Conservation (phyloP, 495 filamentous ascomycete genomes). For the Rusavskia elegans region DNA sequence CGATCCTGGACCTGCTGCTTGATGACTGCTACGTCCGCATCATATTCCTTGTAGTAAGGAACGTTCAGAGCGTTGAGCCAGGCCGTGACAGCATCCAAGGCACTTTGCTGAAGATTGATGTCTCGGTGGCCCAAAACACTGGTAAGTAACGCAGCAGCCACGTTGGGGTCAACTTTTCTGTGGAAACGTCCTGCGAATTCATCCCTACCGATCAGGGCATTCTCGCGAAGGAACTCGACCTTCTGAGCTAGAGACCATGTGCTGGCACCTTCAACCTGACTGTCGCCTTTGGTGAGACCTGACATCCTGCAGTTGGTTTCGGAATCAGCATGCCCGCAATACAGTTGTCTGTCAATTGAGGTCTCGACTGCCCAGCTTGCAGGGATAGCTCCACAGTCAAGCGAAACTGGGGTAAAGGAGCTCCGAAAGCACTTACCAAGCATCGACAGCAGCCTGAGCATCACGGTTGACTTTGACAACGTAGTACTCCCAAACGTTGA, state of each 20-base stretch:
- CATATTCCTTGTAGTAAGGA: conserved; percentile 79
- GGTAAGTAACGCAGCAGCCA: conserved; percentile 54
- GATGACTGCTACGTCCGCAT: conserved; percentile 64
- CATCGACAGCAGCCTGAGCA: conserved; percentile 45
- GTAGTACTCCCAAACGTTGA: conserved; percentile 89
- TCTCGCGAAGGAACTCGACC: conserved; percentile 39
- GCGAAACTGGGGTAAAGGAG: too few species aligned
- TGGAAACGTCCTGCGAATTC: conserved; percentile 64
- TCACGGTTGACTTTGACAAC: conserved; percentile 64
- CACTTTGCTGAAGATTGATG: conserved; percentile 6
- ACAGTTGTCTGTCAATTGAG: too few species aligned
- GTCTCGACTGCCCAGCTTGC: too few species aligned
- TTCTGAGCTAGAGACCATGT: conserved; percentile 40
- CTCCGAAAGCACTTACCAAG: conserved; percentile 36
- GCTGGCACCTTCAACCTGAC: conserved; percentile 39
- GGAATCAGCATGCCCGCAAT: too few species aligned
- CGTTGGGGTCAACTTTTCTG: conserved; percentile 46
- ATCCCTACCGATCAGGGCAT: conserved; percentile 52
- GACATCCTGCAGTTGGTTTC: conserved; percentile 19
- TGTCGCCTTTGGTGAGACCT: conserved; percentile 31
- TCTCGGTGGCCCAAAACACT: conserved; percentile 45
- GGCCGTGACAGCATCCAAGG: conserved; percentile 15
- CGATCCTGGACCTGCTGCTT: conserved; percentile 86
- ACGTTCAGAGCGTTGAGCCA: conserved; percentile 78
- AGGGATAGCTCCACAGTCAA: too few species aligned